phyloP scores from a whole-genome alignment of 331 rosid species.

The Phaseolus coccineus region DNA sequence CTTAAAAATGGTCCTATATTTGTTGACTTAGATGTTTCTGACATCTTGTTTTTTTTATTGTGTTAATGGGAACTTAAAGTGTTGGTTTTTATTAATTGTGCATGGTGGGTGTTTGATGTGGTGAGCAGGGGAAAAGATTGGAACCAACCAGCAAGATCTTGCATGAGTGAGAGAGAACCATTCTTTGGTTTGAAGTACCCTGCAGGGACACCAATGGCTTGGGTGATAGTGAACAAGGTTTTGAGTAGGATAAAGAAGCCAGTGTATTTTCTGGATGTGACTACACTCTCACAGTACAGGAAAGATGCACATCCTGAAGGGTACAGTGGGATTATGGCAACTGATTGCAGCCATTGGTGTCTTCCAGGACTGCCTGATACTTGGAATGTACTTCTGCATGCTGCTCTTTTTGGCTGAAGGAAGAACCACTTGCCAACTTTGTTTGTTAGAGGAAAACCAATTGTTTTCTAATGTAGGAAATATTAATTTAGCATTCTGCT shows the following conservation, averaged over 20 bases:
- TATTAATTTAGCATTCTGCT: slow-evolving; percentile 34
- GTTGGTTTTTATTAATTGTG: background rate
- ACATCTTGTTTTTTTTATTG: too few species aligned
- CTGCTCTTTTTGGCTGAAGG: slow-evolving; percentile 68
- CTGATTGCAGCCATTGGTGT: slow-evolving; percentile 98
- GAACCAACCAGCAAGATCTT: slow-evolving; percentile 79
- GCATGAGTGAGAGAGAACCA: slow-evolving; percentile 74
- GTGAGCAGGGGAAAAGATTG: slow-evolving; percentile 82
- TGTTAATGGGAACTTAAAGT: background rate
- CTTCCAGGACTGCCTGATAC: slow-evolving; percentile 98
- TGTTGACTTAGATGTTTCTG: too few species aligned
- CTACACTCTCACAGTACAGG: slow-evolving; percentile 73
- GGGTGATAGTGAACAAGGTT: slow-evolving; percentile 91
- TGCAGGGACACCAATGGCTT: slow-evolving; percentile 83
- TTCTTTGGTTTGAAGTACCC: slow-evolving; percentile 76
- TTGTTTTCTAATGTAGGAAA: slow-evolving; percentile 52
- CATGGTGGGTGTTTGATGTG: slow-evolving; percentile 29
- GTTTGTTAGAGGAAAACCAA: slow-evolving; percentile 45
- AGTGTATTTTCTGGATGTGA: slow-evolving; percentile 77
- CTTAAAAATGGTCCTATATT: too few species aligned
- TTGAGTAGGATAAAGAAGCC: slow-evolving; percentile 77
- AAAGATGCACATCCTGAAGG: slow-evolving; percentile 94
- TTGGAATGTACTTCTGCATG: slow-evolving; percentile 89
- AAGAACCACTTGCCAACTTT: slow-evolving; percentile 17
- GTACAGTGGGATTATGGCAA: slow-evolving; percentile 64